Conservation (phyloP, 2,329 filamentous ascomycete genomes). For the Chaetomiaceae sp. region DNA sequence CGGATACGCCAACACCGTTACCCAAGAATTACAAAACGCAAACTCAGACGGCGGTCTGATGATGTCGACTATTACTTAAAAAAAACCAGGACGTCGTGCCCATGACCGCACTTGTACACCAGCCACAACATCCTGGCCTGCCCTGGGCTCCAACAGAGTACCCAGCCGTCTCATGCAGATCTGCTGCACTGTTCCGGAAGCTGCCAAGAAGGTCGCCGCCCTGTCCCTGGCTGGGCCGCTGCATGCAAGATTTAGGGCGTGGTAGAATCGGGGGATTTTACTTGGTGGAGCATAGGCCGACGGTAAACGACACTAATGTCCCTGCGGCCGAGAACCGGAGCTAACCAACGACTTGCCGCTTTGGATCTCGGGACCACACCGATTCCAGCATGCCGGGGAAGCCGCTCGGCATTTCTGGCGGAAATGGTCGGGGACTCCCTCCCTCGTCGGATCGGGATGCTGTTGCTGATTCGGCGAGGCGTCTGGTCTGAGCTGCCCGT, state of each 20-base stretch:
- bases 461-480: background rate
- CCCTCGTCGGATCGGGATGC: background rate
- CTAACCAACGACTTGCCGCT: background rate
- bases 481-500: no score
- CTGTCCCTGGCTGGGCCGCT: background rate
- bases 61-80: conserved; percentile 20
- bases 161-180: background rate
- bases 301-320: conserved; percentile 12
- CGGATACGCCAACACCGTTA: conserved; percentile 4
- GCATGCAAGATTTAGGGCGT: conserved; percentile 3
- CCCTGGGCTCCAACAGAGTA: background rate
- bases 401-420: background rate
- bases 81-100: conserved; percentile 10
- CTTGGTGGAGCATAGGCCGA: conserved; percentile 14
- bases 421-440: background rate
- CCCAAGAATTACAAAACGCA: conserved; percentile 16
- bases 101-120: background rate
- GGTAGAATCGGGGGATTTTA: conserved; percentile 1
- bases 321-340: conserved; percentile 14
- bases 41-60: conserved; percentile 14
- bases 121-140: background rate
- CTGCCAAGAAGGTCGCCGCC: background rate
- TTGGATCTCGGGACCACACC: background rate
- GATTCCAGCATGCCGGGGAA: background rate
- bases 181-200: conserved; percentile 6